Evolutionary conservation across 768 basidiomycete species (phyloP), one percentile per base, ranked within the genome.

Genomic region (Lactifluus subvellereus): DNA sequence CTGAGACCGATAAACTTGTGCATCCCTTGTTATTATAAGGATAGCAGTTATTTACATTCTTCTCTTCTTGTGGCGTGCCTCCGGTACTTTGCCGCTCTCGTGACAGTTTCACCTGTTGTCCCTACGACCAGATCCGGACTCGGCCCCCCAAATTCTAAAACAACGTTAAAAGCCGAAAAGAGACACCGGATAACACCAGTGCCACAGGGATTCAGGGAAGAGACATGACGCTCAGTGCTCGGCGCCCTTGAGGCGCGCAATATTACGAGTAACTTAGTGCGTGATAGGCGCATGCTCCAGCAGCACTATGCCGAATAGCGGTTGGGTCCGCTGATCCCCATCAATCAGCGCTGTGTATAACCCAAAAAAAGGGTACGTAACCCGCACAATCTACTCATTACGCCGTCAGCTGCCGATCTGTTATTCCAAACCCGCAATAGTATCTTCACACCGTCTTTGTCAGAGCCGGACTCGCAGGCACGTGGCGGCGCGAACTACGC

Each of bases 311-410:
- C 18, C 11, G 10, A 43, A 33, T 32, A 16, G 48, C 35, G 35
- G 32, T n/a, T 18, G 40, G 22, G 16, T 22, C 42, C 52, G 59
- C 59, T 47, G 59, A 60, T 60, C 59, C 18, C 58, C 42, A 54
- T 60, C 45, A 40, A 52, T 51, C 58, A 42, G 30, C 35, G 48
- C 47, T 33, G 45, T 27, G 4, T 22, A 13, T 7, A 45, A 45
- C 2, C 5, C 32, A 30, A 18, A 13, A 37, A 1, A 16, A 20
- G 2, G 9, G 42, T 45, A 45, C 42, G 42, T 48, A 27, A 27
- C 20, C 9, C 45, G n/a, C n/a, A 48, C 47, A 22, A 48, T 4
- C 22, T 48, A 48, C 45, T 22, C 40, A 40, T 11, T 14, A 8
- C 11, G 11, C 45, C 45, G 9, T 22, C 1, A 20, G 45, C n/a